Percentiles rank a stretch among this genome's conserved stretches.
These are phyloP conservation scores for Hyphochytrium catenoides DNA, from an alignment of 352 stramenopile genomes.

Conservation along the genomic window DNA sequence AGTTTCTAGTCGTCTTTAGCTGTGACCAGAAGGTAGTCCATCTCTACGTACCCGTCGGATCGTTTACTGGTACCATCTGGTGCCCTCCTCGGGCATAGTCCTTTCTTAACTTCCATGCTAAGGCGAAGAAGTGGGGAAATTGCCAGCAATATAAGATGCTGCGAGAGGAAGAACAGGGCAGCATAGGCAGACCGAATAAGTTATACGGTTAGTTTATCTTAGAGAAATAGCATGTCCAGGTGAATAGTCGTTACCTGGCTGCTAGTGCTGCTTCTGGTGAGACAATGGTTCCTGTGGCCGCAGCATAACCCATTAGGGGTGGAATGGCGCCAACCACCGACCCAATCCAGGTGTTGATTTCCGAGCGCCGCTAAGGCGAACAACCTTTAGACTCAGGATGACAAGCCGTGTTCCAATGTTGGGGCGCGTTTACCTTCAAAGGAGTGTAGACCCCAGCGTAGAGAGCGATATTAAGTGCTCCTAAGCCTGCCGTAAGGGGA, in stretches of 20 bases:
- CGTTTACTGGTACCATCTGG: slow-evolving; percentile 81
- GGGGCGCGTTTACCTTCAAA: slow-evolving; percentile 89
- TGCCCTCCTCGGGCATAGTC: slow-evolving; percentile 74
- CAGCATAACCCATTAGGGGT: slow-evolving; percentile 93
- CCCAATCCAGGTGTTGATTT: slow-evolving; percentile 96
- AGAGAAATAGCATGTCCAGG: too few species aligned
- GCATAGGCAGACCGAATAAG: too few species aligned
- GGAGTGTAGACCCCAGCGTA: slow-evolving; percentile 97
- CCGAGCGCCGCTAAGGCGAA: too few species aligned
- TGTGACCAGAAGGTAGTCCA: too few species aligned
- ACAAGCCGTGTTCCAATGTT: too few species aligned
- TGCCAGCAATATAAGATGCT: too few species aligned
- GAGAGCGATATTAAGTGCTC: slow-evolving; percentile 86
- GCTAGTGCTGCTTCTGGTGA: slow-evolving; percentile 40
- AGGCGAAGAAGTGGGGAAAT: slow-evolving; percentile 98
- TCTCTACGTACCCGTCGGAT: slow-evolving; percentile 69
- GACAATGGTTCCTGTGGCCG: slow-evolving; percentile 61
- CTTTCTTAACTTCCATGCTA: slow-evolving; percentile 85
- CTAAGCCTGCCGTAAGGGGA: slow-evolving; percentile 81
- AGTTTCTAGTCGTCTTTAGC: too few species aligned
- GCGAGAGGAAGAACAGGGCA: too few species aligned
- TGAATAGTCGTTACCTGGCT: slow-evolving; percentile 72
- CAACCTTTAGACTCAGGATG: too few species aligned
- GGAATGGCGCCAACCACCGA: slow-evolving; percentile 94
- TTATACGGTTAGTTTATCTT: too few species aligned